Evolutionary conservation across 2,329 filamentous ascomycete genomes (phyloP), one percentile per base, ranked within the genome.

Genomic region (Sarocladium kiliense): DNA sequence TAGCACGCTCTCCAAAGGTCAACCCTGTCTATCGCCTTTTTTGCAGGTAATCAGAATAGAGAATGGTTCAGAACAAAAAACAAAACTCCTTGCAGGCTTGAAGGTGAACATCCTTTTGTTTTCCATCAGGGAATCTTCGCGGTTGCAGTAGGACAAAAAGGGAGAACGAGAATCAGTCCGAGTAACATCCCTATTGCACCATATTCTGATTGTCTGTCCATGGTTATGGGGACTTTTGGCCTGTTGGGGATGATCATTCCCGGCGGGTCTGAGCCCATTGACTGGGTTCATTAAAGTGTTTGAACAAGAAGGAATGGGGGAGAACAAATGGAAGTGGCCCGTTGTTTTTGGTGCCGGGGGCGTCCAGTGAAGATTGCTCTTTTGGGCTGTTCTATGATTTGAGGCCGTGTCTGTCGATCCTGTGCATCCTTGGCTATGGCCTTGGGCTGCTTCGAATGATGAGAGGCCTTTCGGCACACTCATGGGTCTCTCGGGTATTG

Each of bases 331-430:
- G 21, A 44, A 44, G 44, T 47, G 4, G 25, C n/a, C 44, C 25
- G 44, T 27, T 10, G 10, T 27, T 16, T 9, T 18, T 19, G 41
- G 41, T 44, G 21, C 16, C 19, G 41, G 11, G 14, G 12, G 23
- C 3, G 47, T 34, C 30, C 47, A 51, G 26, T 34, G 30, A 36
- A 51, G 47, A 51, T 51, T 51, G 47, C 47, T 51, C 47, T 36
- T 32, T 5, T 51, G 27, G 47, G 19, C 18, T 51, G 6, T 51
- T 51, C 47, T 51, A 51, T 51, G 30, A 27, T 47, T 11, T 30
- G 44, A 47, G 44, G 44, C 44, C 44, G 44, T 47, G 25, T 47
- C 21, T 47, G 44, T 47, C 25, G 44, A 47, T 47, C 44, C n/a
- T 10, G 25, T 23, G 25, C n/a, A 30, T 47, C 25, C 25, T 10